Evolutionary conservation across 2,329 filamentous ascomycete genomes (phyloP).

Genomic region (Ramularia collo-cygni): DNA sequence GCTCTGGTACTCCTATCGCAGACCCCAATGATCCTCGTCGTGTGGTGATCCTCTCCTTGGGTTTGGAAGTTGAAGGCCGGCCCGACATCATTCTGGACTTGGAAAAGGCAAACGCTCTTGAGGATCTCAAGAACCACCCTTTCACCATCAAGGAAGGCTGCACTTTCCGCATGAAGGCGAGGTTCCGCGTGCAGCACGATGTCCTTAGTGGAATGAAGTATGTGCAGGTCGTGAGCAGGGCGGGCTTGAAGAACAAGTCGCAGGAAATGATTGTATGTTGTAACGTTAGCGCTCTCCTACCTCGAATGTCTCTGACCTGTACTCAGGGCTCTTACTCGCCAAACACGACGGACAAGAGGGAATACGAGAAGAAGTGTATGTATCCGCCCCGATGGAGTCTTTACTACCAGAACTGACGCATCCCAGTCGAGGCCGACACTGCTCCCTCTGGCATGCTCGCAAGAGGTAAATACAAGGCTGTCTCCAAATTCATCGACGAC

Average conservation of each 20-base stretch:
- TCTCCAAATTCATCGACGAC: slow-evolving; percentile 89
- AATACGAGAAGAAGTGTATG: slow-evolving; percentile 90
- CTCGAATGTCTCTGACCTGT: background rate
- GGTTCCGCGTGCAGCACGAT: slow-evolving; percentile 94
- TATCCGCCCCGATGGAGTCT: background rate
- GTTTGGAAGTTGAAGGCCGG: slow-evolving; percentile 76
- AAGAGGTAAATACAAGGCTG: slow-evolving; percentile 82
- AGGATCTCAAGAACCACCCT: slow-evolving; percentile 77
- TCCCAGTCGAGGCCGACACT: slow-evolving; percentile 77
- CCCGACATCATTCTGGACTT: slow-evolving; percentile 85
- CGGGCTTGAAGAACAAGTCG: slow-evolving; percentile 83
- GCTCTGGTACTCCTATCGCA: slow-evolving; percentile 48
- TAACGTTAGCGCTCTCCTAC: background rate
- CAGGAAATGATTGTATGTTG: slow-evolving; percentile 96
- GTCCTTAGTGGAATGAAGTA: slow-evolving; percentile 94
- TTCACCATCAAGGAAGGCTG: slow-evolving; percentile 97
- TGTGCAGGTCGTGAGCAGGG: slow-evolving; percentile 86
- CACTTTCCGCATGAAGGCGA: slow-evolving; percentile 88
- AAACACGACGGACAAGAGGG: slow-evolving; percentile 77
- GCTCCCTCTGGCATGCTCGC: slow-evolving; percentile 86
- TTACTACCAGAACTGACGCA: background rate
- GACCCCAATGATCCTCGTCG: slow-evolving; percentile 69
- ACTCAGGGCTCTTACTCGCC: slow-evolving; percentile 81
- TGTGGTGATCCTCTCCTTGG: slow-evolving; percentile 87
- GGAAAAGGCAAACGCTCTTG: slow-evolving; percentile 63